These are phyloP conservation scores for Hymenoscyphus fructigenus DNA, from an alignment of 2,329 filamentous ascomycete genomes.

Conservation along the genomic window DNA sequence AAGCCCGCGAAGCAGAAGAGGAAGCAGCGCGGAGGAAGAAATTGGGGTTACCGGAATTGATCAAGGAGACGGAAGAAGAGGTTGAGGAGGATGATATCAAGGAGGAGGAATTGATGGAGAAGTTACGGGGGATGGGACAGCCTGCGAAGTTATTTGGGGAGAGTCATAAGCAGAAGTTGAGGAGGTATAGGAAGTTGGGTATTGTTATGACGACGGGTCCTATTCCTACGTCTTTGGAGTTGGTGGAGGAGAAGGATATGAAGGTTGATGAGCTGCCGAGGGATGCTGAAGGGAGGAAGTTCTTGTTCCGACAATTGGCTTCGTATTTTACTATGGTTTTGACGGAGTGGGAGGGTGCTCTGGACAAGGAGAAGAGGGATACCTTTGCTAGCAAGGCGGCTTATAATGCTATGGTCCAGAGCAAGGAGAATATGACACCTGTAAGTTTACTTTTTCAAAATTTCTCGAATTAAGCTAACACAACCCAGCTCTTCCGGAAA, in stretches of 20 bases:
- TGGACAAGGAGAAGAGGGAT: constrained; percentile 62
- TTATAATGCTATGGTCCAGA: constrained; percentile 81
- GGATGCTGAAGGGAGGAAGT: constrained; percentile 64
- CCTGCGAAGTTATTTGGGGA: constrained; percentile 82
- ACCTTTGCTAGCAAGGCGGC: constrained; percentile 81
- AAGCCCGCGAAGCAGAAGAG: constrained; percentile 71
- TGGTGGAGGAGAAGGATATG: constrained; percentile 85
- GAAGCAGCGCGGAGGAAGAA: constrained; percentile 72
- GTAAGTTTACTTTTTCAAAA: constrained; percentile 39
- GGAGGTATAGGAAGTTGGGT: constrained; percentile 66
- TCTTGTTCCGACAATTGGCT: constrained; percentile 82
- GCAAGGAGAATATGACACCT: constrained; percentile 82
- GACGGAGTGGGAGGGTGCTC: constrained; percentile 77
- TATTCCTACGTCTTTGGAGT: constrained; percentile 79
- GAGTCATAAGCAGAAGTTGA: constrained; percentile 64
- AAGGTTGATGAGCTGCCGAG: constrained; percentile 66
- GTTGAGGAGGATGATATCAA: constrained; percentile 59
- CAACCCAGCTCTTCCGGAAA: constrained; percentile 72
- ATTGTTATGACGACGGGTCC: constrained; percentile 69
- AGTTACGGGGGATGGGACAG: constrained; percentile 70
- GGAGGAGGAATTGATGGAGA: constrained; percentile 67
- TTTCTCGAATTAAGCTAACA: constrained; percentile 15
- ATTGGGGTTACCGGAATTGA: constrained; percentile 76
- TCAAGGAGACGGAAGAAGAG: constrained; percentile 50
- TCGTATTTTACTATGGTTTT: constrained; percentile 98